phyloP scores from a whole-genome alignment of 2,329 filamentous ascomycete species.

The Xylariales sp. region DNA sequence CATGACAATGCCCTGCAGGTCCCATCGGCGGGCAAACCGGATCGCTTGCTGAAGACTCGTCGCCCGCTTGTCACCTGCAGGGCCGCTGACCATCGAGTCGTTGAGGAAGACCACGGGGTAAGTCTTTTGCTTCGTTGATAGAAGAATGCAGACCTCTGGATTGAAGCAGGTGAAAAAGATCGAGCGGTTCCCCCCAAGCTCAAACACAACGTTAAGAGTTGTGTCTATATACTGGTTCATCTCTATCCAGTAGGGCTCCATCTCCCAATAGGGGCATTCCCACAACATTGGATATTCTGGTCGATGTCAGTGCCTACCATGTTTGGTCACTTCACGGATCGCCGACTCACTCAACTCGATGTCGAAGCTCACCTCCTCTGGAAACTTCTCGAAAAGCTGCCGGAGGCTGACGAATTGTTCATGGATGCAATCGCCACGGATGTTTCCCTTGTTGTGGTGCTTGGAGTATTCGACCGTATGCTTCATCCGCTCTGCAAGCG shows the following conservation, averaged over 20 bases:
- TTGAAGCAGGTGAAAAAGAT: conserved; percentile 10
- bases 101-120: conserved; percentile 8
- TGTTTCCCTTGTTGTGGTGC: conserved; percentile 8
- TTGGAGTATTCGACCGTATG: conserved; percentile 8
- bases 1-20: conserved; percentile 6
- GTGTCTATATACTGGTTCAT: conserved; percentile 8
- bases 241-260: conserved; percentile 8
- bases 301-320: neutral
- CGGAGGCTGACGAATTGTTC: conserved; percentile 6
- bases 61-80: conserved; percentile 2
- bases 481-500: conserved; percentile 8
- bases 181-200: conserved; percentile 1
- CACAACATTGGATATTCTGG: conserved; percentile 9
- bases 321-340: neutral
- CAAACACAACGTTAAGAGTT: conserved; percentile 2
- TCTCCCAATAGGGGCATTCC: conserved; percentile 7
- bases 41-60: conserved; percentile 3
- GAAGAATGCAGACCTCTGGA: conserved; percentile 4
- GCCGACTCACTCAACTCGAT: conserved; percentile 6
- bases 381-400: conserved; percentile 6
- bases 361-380: conserved; percentile 7
- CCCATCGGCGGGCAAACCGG: conserved; percentile 6
- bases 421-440: conserved; percentile 8
- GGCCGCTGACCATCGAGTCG: conserved; percentile 11
- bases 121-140: conserved; percentile 5